Conservation (phyloP, 2,329 filamentous ascomycete species). For the Penicillium freii region DNA sequence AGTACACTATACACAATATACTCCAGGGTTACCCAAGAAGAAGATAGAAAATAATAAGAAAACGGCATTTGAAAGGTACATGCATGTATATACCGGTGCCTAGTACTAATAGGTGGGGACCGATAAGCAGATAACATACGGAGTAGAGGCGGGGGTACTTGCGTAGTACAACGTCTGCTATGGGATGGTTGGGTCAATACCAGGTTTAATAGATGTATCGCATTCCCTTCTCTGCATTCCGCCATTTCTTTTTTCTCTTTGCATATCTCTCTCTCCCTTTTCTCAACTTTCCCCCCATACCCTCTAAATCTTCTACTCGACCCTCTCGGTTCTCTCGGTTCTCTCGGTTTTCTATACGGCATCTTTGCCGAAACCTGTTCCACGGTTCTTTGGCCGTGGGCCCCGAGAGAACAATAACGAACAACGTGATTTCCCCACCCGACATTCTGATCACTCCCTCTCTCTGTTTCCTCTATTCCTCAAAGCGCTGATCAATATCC, state of each 20-base stretch:
- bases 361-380: conserved; percentile 9
- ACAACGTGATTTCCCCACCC: conserved; percentile 8
- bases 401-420: conserved; percentile 11
- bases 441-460: neutral
- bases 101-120: neutral
- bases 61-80: neutral
- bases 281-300: neutral
- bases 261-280: neutral
- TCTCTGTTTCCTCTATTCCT: neutral
- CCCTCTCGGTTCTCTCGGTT: conserved; percentile 8
- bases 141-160: conserved; percentile 3
- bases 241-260: conserved; percentile 5
- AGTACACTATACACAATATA: neutral
- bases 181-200: neutral
- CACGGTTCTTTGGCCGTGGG: conserved; percentile 19
- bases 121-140: conserved; percentile 13
- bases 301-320: neutral
- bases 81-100: neutral
- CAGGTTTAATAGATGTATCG: conserved; percentile 10
- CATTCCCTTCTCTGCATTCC: conserved; percentile 9
- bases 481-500: neutral
- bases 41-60: neutral
- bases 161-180: neutral
- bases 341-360: conserved; percentile 9
- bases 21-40: neutral